These are phyloP conservation scores for Canavalia ensiformis DNA, from an alignment of 306 rosid genomes.

Conservation along the genomic window DNA sequence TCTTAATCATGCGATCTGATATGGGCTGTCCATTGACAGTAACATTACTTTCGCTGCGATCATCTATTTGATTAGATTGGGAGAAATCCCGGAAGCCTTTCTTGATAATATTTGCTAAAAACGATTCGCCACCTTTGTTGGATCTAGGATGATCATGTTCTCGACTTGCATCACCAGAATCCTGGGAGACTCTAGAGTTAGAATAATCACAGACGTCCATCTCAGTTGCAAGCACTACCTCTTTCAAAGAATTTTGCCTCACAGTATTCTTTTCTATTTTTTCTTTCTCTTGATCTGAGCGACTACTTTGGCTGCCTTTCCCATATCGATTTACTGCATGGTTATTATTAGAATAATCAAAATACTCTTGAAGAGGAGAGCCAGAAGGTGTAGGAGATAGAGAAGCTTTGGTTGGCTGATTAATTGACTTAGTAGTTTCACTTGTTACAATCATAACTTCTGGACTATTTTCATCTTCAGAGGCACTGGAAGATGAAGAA, in stretches of 20 bases:
- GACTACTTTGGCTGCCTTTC: slow-evolving; percentile 80
- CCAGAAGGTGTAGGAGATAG: slow-evolving; percentile 75
- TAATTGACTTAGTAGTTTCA: slow-evolving; percentile 58
- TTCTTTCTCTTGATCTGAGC: slow-evolving; percentile 79
- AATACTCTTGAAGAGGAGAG: slow-evolving; percentile 79
- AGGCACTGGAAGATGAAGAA: slow-evolving; percentile 77
- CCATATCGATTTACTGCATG: slow-evolving; percentile 65
- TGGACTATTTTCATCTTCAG: slow-evolving; percentile 80
- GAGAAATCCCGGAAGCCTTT: slow-evolving; percentile 79
- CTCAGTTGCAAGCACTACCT: slow-evolving; percentile 81
- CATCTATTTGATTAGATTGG: slow-evolving; percentile 65
- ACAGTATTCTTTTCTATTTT: slow-evolving; percentile 70
- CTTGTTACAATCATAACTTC: slow-evolving; percentile 58
- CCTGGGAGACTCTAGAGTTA: slow-evolving; percentile 73
- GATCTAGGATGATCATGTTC: slow-evolving; percentile 71
- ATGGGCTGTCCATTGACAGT: slow-evolving; percentile 78
- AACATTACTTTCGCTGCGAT: slow-evolving; percentile 61
- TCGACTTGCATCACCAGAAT: slow-evolving; percentile 70
- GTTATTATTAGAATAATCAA: slow-evolving; percentile 69
- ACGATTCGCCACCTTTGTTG: slow-evolving; percentile 80
- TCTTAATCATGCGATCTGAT: slow-evolving; percentile 73
- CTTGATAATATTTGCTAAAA: slow-evolving; percentile 80
- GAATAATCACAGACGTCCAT: slow-evolving; percentile 93
- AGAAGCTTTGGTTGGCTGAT: slow-evolving; percentile 57
- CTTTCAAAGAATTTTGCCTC: slow-evolving; percentile 83